A percentile compares a stretch with the other conserved stretches of the same genome.
These are phyloP conservation scores for Umbellularia californica DNA, from an alignment of 164 flowering plant species.

Conservation along the genomic window DNA sequence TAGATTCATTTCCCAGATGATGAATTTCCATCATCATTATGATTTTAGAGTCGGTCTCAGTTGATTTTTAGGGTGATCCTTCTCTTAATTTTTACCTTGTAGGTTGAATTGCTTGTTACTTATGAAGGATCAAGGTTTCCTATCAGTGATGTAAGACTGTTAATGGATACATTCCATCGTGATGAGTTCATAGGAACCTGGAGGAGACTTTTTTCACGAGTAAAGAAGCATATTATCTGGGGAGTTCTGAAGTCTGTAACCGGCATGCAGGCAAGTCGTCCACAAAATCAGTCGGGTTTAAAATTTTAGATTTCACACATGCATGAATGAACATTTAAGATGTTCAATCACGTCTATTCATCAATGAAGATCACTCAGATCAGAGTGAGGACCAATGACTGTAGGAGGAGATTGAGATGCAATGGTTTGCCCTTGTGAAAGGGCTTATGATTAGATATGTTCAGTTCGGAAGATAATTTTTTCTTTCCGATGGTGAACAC, in stretches of 20 bases:
- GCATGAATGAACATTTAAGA: no score
- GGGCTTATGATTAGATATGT: no score
- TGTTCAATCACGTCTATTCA: no score
- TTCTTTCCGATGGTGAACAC: no score
- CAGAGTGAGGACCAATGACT: no score
- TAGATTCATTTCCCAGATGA: background rate
- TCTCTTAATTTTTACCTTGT: constrained; percentile 7
- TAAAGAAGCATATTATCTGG: constrained; percentile 97
- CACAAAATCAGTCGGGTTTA: no score
- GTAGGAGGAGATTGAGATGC: no score
- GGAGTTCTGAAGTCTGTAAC: constrained; percentile 97
- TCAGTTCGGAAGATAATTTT: no score
- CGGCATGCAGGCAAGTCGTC: constrained; percentile 85
- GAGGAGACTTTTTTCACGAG: constrained; percentile 89
- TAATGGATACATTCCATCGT: constrained; percentile 95
- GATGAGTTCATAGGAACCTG: constrained; percentile 93
- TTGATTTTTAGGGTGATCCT: background rate
- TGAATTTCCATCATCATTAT: background rate
- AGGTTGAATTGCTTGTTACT: constrained; percentile 94
- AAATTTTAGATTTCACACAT: no score
- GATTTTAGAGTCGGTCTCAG: no score
- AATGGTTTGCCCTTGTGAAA: no score
- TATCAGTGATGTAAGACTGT: constrained; percentile 79
- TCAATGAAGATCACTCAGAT: no score
- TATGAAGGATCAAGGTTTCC: constrained; percentile 93